Percentiles rank a stretch among this genome's conserved stretches.
Conservation (phyloP, 164 flowering plant genomes). For the Echeveria elegans region DNA sequence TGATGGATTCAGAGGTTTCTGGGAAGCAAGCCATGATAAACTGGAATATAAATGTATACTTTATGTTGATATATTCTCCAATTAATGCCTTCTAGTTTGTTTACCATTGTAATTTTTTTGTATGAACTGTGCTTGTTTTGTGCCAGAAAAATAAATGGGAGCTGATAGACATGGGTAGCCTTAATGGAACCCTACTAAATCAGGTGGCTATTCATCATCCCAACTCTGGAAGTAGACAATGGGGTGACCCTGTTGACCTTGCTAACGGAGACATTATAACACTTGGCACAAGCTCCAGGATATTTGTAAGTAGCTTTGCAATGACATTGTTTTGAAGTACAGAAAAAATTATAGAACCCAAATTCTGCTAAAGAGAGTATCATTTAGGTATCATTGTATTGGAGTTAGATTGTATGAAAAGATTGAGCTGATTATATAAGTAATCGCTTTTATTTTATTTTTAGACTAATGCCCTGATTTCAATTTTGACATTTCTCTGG, state of each 20-base stretch:
- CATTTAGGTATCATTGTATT: background rate
- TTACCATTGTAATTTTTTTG: background rate
- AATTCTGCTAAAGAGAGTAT: background rate
- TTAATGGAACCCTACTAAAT: conserved; percentile 86
- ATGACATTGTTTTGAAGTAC: background rate
- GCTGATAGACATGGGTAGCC: conserved; percentile 91
- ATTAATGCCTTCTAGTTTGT: too few relatives aligned
- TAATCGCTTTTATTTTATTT: background rate
- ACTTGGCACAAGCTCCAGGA: conserved; percentile 68
- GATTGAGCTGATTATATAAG: background rate
- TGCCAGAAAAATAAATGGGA: conserved; percentile 92
- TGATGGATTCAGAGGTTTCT: conserved; percentile 87
- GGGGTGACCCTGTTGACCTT: conserved; percentile 79
- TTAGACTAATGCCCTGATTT: background rate
- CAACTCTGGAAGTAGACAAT: conserved; percentile 60
- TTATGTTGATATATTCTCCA: background rate
- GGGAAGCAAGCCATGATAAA: conserved; percentile 91
- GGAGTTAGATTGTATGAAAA: background rate
- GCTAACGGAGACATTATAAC: conserved; percentile 75
- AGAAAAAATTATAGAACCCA: background rate
- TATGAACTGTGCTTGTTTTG: conserved; percentile 7
- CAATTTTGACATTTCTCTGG: background rate
- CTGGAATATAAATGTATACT: conserved; percentile 73
- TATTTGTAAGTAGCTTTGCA: conserved; percentile 34
- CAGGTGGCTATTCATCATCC: conserved; percentile 44